These are phyloP conservation scores for Hypoxylon sp. DNA, from an alignment of 2,329 filamentous ascomycete species.

Conservation along the genomic window DNA sequence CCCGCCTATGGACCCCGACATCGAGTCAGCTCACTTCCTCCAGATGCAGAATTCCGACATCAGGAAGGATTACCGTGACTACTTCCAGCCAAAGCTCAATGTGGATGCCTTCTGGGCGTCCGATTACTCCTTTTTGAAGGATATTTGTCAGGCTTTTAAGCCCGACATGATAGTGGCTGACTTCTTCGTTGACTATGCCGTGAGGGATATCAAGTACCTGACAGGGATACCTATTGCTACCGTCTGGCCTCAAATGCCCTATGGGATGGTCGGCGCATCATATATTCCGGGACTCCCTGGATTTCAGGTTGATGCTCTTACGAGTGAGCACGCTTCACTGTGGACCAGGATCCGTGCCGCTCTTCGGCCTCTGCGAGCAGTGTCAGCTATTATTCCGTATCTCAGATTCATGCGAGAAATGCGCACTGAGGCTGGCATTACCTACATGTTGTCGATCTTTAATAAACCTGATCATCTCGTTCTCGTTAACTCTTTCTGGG, in stretches of 20 bases:
- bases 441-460: constrained; percentile 47
- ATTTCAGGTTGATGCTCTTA: constrained; percentile 57
- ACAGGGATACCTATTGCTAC: constrained; percentile 56
- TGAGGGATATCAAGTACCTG: constrained; percentile 56
- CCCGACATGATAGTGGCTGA: constrained; percentile 60
- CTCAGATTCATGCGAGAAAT: constrained; percentile 52
- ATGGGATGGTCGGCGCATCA: constrained; percentile 53
- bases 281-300: constrained; percentile 60
- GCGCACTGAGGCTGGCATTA: constrained; percentile 54
- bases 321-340: constrained; percentile 56
- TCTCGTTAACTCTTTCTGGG: constrained; percentile 61
- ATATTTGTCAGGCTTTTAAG: constrained; percentile 44
- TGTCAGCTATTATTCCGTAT: constrained; percentile 51
- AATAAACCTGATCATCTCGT: constrained; percentile 58
- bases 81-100: constrained; percentile 55
- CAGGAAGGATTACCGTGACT: constrained; percentile 50
- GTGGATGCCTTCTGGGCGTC: constrained; percentile 57
- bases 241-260: constrained; percentile 59
- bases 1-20: constrained; percentile 47
- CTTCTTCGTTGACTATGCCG: constrained; percentile 59
- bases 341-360: constrained; percentile 56
- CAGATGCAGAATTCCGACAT: constrained; percentile 54
- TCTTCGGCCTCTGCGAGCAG: constrained; percentile 50
- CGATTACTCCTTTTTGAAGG: constrained; percentile 46
- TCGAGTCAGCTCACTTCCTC: constrained; percentile 54